Base-by-base conservation (phyloP, 2,329 filamentous ascomycete species). In the Corinectria fuckeliana region DNA sequence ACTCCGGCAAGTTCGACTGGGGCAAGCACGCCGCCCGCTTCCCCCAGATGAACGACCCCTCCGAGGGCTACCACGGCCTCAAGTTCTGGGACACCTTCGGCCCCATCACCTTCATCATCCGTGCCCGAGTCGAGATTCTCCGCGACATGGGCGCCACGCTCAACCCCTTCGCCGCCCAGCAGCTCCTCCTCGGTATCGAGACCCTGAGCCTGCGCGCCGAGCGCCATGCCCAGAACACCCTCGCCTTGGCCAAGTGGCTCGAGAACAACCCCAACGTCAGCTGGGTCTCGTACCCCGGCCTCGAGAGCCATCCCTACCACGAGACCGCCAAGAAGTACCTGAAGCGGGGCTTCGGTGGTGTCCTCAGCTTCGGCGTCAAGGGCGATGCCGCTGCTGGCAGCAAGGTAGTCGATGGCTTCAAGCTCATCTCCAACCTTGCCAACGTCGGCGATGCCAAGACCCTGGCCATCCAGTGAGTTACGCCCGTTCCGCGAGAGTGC, bases 401-500 rank as follows among this genome's bases (percentile, higher is more conserved):
- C 75, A 88, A 93, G 77, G 87, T 98, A 28, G 95, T 98, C 51
- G 95, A 99, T 77, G 88, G 88, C 68, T 96, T 99, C 82, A 95
- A 96, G 84, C 80, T 99, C 68, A 92, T 98, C 70, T 96, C 92
- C 16, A 97, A 98, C 78, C 81, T 98, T 68, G 95, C 95, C 58
- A 99, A 99, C 74, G 93, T 98, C 25, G 94, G 94, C 58, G 94
- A 98, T 76, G 91, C 91, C 48, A 98, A 98, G 85, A 96, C 93
- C 6, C 81, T 97, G 63, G 93, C 93, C 21, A 96, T 97, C 69
- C 93, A 97, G 77, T 78, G 51, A 69, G 77, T 72, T 23, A 5
- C 9, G 50, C 25, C 34, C 54, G 48, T 56, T 25, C 9, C 14
- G 47, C 23, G 2, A 26, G 20, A 14, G 5, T 18, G 4, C 23